A percentile compares a stretch with the other conserved stretches of the same genome.
Conservation (phyloP, 106 monocot species). For the Chionographis japonica region DNA sequence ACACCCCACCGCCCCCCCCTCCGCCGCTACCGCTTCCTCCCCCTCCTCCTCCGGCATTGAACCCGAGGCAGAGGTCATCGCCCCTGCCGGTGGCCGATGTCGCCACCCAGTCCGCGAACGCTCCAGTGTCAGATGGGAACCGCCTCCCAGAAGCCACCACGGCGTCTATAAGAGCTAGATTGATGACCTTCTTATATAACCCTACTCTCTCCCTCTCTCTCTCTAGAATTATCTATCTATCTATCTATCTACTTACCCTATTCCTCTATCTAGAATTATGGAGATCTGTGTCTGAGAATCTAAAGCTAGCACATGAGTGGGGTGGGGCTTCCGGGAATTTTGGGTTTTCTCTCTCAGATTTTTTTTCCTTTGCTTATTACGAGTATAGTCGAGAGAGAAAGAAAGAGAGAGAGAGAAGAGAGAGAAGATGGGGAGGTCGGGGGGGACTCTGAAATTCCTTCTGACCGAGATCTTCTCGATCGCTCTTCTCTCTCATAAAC, state of each 20-base stretch:
- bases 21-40: neutral
- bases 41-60: slow-evolving; percentile 25
- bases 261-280: too few species aligned
- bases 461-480: slow-evolving; percentile 39
- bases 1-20: neutral
- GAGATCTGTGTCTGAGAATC: neutral
- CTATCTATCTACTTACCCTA: too few species aligned
- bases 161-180: neutral
- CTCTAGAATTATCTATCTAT: neutral
- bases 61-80: slow-evolving; percentile 48
- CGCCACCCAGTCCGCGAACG: slow-evolving; percentile 63
- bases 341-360: too few species aligned
- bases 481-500: slow-evolving; percentile 7
- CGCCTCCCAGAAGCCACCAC: slow-evolving; percentile 57
- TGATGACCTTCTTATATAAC: too few species aligned
- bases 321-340: neutral
- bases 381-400: neutral
- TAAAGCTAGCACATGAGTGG: neutral
- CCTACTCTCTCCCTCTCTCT: neutral
- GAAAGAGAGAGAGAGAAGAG: neutral
- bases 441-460: slow-evolving; percentile 47
- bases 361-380: neutral
- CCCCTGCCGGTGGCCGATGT: slow-evolving; percentile 36
- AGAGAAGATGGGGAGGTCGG: neutral
- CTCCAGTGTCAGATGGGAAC: slow-evolving; percentile 54